Conservation (phyloP, 2,329 filamentous ascomycete genomes). For the Cytospora chrysosperma region DNA sequence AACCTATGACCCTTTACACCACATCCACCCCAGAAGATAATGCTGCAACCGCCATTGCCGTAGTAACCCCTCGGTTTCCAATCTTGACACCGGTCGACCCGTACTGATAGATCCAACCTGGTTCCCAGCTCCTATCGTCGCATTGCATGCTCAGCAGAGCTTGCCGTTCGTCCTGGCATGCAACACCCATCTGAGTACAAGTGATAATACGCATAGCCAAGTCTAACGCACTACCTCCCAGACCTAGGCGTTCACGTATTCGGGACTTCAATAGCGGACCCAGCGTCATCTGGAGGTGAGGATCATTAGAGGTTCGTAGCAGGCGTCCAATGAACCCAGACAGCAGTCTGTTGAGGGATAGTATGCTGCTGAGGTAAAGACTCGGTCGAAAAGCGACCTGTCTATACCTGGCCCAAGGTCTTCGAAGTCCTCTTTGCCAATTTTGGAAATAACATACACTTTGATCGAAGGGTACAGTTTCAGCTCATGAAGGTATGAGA, state of each 20-base stretch:
- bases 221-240: conserved; percentile 29
- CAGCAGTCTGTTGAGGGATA: conserved; percentile 35
- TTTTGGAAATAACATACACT: conserved; percentile 36
- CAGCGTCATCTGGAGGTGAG: conserved; percentile 28
- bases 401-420: conserved; percentile 30
- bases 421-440: conserved; percentile 31
- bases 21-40: too few species aligned
- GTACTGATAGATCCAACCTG: conserved; percentile 27
- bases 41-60: conserved; percentile 25
- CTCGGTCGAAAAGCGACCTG: conserved; percentile 32
- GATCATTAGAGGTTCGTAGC: conserved; percentile 28
- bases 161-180: conserved; percentile 19
- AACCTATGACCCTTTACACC: too few species aligned
- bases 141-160: conserved; percentile 32
- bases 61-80: conserved; percentile 25
- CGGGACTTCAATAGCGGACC: conserved; percentile 28
- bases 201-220: conserved; percentile 32
- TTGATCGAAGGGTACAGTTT: conserved; percentile 23
- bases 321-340: conserved; percentile 31
- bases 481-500: conserved; percentile 28
- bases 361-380: conserved; percentile 35
- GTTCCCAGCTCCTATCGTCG: conserved; percentile 37
- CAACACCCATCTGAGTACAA: conserved; percentile 30
- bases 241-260: conserved; percentile 30
- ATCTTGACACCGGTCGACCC: conserved; percentile 25